Percentiles rank a stretch among this genome's conserved stretches.
Evolutionary conservation across 1,139 yeast species (phyloP).

Genomic region (Geotrichum citri-aurantii): DNA sequence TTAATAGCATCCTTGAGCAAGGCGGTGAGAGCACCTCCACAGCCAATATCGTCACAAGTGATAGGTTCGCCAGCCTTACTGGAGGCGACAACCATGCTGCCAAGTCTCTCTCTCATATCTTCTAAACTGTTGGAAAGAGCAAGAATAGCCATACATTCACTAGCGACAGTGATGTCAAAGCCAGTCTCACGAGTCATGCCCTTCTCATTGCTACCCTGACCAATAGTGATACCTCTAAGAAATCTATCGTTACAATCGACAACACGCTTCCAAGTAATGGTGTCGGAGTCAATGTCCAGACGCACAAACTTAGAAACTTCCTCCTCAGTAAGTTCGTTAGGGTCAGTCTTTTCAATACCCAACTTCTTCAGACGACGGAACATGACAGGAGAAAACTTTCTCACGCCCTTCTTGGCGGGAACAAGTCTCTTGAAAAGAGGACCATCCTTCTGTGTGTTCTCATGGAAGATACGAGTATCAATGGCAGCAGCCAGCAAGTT

Average conservation of each 20-base stretch:
- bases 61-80: conserved; percentile 78
- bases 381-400: conserved; percentile 76
- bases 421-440: conserved; percentile 82
- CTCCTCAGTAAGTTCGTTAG: conserved; percentile 73
- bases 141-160: conserved; percentile 95
- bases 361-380: conserved; percentile 69
- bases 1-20: conserved; percentile 93
- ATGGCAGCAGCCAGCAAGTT: conserved; percentile 95
- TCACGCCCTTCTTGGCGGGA: conserved; percentile 76
- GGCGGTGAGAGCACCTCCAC: conserved; percentile 97
- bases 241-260: conserved; percentile 95
- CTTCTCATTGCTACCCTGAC: conserved; percentile 92
- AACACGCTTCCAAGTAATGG: conserved; percentile 95
- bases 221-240: conserved; percentile 84
- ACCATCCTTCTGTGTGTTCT: conserved; percentile 83
- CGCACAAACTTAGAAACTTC: conserved; percentile 74
- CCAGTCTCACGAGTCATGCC: conserved; percentile 88
- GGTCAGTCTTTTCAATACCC: conserved; percentile 75
- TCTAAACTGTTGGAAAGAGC: conserved; percentile 79
- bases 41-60: conserved; percentile 94
- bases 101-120: conserved; percentile 88
- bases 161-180: conserved; percentile 93
- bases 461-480: conserved; percentile 97
- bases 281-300: conserved; percentile 86
- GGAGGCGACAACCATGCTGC: conserved; percentile 85